Base-by-base conservation (phyloP, 2,329 filamentous ascomycete species). In the Pseudonectria buxi region DNA sequence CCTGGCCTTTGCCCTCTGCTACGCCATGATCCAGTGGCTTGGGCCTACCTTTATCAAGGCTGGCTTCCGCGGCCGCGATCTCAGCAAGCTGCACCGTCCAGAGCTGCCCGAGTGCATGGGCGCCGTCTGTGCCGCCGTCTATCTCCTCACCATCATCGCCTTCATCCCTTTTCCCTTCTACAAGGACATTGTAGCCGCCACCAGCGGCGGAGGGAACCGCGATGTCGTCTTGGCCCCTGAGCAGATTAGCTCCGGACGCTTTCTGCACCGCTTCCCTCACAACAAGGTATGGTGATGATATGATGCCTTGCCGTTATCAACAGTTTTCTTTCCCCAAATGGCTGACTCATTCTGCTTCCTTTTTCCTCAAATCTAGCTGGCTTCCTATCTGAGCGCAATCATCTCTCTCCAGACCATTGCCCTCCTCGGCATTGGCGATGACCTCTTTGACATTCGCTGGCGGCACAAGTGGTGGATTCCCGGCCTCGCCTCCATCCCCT, bases 391-490 rank as follows among this genome's bases (percentile, higher is more conserved):
- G 29, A 94, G 92, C 18, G 92, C 89, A 43, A 84, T 96, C 54
- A 82, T 95, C 48, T 94, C 90, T 6, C 77, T 98, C 26, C 88
- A 95, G 64, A 85, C 82, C 30, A 87, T 94, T 44, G 84, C 88
- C 32, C 81, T 96, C 39, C 81, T 98, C 24, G 92, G 92, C 36
- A 82, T 98, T 41, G 86, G 87, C 47, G 92, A 98, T 63, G 92
- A 98, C 64, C 76, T 95, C 33, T 95, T 98, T 63, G 92, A 98
- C 62, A 95, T 98, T 55, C 80, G 92, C 57, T 98, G 92, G 92
- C 83, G 92, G 35, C 90, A 98, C 73, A 98, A 98, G 68, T 88
- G 95, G 65, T 85, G 95, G 69, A 95, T 98, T 51, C 92, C 92
- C 6, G 92, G 87, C 39, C 84, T 98, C 51, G 89, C 89, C 38